phyloP scores from a whole-genome alignment of 139 green algal genomes.

The Coelastrella sp. region DNA sequence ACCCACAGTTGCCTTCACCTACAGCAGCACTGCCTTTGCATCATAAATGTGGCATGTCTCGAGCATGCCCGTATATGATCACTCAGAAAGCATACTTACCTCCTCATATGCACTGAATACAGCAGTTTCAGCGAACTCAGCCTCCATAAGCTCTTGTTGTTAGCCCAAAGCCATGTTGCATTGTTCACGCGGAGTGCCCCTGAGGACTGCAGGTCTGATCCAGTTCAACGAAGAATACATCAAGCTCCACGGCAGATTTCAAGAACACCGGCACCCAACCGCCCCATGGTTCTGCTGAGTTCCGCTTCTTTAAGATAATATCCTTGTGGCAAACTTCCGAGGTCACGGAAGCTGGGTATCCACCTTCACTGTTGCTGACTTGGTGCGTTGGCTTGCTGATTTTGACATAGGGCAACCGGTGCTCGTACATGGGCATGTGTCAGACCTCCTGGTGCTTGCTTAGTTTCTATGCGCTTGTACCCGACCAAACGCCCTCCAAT shows the following conservation, averaged over 20 bases:
- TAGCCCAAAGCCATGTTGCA: background rate
- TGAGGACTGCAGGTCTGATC: background rate
- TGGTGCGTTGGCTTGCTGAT: too few relatives aligned
- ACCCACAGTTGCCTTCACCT: constrained; percentile 39
- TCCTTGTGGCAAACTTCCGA: too few relatives aligned
- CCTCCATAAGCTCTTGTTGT: constrained; percentile 15
- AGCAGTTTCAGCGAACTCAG: background rate
- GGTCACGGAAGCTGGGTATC: too few relatives aligned
- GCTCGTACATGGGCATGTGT: too few relatives aligned
- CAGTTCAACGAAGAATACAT: background rate
- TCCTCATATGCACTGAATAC: constrained; percentile 20
- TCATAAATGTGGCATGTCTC: background rate
- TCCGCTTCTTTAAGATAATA: too few relatives aligned
- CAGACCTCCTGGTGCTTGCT: too few relatives aligned
- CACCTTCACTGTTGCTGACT: too few relatives aligned
- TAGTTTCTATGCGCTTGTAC: too few relatives aligned
- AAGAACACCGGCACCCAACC: too few relatives aligned
- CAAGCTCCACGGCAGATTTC: background rate
- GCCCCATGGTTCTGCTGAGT: too few relatives aligned
- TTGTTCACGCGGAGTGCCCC: background rate
- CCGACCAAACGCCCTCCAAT: too few relatives aligned
- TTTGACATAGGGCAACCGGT: too few relatives aligned
- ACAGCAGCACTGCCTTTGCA: background rate
- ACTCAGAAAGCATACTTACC: background rate
- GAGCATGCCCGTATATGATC: background rate